These are phyloP conservation scores for Schoenoplectus tabernaemontani DNA, from an alignment of 202 grass and related monocot species.

Conservation along the genomic window DNA sequence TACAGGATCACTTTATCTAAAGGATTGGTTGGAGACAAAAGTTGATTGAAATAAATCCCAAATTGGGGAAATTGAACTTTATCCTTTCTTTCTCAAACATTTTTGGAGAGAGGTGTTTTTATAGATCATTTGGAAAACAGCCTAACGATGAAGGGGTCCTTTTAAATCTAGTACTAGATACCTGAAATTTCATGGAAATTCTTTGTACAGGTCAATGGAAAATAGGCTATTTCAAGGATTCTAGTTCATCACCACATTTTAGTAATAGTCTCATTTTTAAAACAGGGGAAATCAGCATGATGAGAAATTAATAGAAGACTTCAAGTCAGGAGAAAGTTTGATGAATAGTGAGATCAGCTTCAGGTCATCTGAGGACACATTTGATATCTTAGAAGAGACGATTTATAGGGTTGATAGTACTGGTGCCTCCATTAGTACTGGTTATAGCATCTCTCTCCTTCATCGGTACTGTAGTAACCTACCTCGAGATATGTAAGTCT, in stretches of 20 bases:
- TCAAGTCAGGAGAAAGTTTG: constrained; percentile 54
- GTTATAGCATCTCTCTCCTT: constrained; percentile 72
- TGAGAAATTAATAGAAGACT: constrained; percentile 65
- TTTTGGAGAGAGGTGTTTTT: background rate
- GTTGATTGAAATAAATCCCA: background rate
- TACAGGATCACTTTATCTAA: background rate
- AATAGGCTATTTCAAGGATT: too few species aligned
- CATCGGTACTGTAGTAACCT: constrained; percentile 81
- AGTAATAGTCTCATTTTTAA: constrained; percentile 11
- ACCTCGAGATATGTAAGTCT: constrained; percentile 74
- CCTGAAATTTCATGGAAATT: background rate
- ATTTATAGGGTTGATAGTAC: constrained; percentile 62
- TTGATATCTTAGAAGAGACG: constrained; percentile 63
- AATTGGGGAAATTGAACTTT: background rate
- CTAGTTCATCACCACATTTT: background rate
- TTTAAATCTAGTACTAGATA: background rate
- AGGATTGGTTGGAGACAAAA: background rate
- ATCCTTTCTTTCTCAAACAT: background rate
- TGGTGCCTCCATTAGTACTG: constrained; percentile 82
- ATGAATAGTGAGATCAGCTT: constrained; percentile 75
- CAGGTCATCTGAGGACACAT: constrained; percentile 67
- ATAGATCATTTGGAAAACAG: background rate
- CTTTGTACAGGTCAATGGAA: background rate
- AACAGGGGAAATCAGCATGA: constrained; percentile 61
- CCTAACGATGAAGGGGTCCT: background rate